Conservation (phyloP, 805 yeast genomes). For the Phaffomyces opuntiae region DNA sequence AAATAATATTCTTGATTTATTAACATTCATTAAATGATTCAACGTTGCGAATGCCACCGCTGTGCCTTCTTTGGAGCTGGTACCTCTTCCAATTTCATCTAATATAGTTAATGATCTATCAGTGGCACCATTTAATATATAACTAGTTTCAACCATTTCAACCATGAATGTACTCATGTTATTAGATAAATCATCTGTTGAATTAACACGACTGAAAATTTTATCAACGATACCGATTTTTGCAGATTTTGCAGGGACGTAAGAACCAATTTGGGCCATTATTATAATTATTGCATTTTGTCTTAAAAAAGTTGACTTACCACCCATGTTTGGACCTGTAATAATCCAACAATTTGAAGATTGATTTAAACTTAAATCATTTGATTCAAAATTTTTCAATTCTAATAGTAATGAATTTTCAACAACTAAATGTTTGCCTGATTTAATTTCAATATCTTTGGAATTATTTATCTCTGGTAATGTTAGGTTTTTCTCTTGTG, state of each 20-base stretch:
- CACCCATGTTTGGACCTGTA: conserved; percentile 98
- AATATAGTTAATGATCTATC: conserved; percentile 76
- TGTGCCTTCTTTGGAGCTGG: conserved; percentile 86
- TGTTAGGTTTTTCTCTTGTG: conserved; percentile 59
- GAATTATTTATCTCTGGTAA: conserved; percentile 56
- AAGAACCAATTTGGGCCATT: conserved; percentile 85
- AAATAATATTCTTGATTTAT: conserved; percentile 74
- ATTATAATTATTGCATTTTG: conserved; percentile 84
- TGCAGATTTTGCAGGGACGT: conserved; percentile 74
- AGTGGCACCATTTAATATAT: conserved; percentile 76
- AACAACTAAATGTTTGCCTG: conserved; percentile 83
- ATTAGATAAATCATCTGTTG: conserved; percentile 92
- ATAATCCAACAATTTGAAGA: conserved; percentile 60
- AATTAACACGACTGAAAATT: conserved; percentile 91
- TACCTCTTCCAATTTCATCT: conserved; percentile 87
- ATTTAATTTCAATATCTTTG: conserved; percentile 39
- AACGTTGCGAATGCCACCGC: conserved; percentile 96
- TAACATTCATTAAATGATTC: conserved; percentile 66
- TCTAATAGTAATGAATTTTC: conserved; percentile 51
- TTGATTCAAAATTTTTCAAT: conserved; percentile 58
- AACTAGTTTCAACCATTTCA: conserved; percentile 91
- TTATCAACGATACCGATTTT: conserved; percentile 83
- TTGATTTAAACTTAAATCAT: conserved; percentile 62
- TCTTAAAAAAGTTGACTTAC: conserved; percentile 87
- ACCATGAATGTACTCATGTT: conserved; percentile 96